A percentile compares a stretch with the other conserved stretches of the same genome.
Conservation (phyloP, 139 green algal species). For the Micractinium sp. region DNA sequence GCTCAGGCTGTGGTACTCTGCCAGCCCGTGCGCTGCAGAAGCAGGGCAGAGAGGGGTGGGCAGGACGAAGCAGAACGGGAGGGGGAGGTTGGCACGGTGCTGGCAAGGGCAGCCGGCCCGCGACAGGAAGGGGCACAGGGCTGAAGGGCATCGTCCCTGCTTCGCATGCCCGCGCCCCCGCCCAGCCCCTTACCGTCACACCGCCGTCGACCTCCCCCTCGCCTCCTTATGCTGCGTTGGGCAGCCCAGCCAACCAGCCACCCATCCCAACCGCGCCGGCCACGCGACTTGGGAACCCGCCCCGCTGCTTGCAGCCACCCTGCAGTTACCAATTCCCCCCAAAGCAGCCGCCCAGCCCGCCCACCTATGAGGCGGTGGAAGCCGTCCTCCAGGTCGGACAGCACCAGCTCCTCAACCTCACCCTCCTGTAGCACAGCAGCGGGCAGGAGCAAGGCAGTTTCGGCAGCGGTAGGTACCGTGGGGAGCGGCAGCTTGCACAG, state of each 20-base stretch:
- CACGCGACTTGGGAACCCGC: no score
- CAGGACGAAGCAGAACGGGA: background rate
- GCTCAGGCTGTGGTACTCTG: slow-evolving; percentile 48
- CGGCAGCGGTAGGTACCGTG: background rate
- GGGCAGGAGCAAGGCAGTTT: background rate
- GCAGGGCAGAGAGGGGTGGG: background rate
- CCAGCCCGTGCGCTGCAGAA: slow-evolving; percentile 45
- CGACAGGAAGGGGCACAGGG: background rate
- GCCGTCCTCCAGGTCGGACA: slow-evolving; percentile 38
- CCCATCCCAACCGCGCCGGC: no score
- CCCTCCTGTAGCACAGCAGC: background rate
- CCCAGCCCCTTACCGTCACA: no score
- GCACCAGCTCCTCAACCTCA: slow-evolving; percentile 29
- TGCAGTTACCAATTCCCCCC: no score
- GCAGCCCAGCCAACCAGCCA: background rate
- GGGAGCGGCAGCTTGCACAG: no score
- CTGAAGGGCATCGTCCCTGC: background rate
- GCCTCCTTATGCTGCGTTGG: no score
- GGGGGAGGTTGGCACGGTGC: background rate
- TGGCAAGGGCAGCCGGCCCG: background rate
- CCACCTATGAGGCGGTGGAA: slow-evolving; percentile 45
- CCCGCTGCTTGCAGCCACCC: no score
- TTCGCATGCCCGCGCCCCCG: background rate
- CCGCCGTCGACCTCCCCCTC: no score
- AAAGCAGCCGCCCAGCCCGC: no score